Evolutionary conservation across 164 flowering plant species (phyloP), one percentile per base, ranked within the genome.

Genomic region (Magnolia kwangsiensis): DNA sequence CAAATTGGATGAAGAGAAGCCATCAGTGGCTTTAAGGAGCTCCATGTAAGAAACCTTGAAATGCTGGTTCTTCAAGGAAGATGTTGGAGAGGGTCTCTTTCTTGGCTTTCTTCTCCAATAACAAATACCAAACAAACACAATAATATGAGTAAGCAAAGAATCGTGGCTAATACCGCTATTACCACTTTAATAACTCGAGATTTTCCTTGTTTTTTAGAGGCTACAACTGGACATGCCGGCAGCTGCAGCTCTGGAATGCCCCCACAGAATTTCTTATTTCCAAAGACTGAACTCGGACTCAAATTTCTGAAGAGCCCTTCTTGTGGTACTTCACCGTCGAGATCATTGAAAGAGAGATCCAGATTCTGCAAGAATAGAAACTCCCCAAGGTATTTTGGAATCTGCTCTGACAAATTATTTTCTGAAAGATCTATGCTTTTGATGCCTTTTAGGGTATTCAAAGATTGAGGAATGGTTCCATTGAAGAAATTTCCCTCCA

Each of bases 271-370:
- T 55, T 55, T 55, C 11, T 9, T 9, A 3, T 55, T 55, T 9
- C 59, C 59, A 14, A 55, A 2, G 10, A 55, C 59, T 9, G 59
- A 55, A 55, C 1, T 55, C 3, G 59, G 14, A 7, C 59, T 55
- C 11, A 14, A 9, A 55, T 55, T 55, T 55, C 14, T 55, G 16
- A 55, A 55, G 59, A 55, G 11, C 59, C 59, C 59, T 55, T 55
- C 14, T 55, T 55, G 11, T 55, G 59, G 59, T 55, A 55, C 11
- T 14, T 55, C 59, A 14, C 59, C 18, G 14, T 55, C 5, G 45
- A 37, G 45, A 37, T 37, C 45, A 64, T 88, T 88, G 73, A 67
- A 82, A 14, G 90, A 88, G 1, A 88, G 66, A 75, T 84, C 77
- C 2, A 86, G 69, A 18, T 51, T 16, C n/a, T 29, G 50, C 9